phyloP scores from a whole-genome alignment of 768 basidiomycete genomes.

The Chalciporus piperatus region DNA sequence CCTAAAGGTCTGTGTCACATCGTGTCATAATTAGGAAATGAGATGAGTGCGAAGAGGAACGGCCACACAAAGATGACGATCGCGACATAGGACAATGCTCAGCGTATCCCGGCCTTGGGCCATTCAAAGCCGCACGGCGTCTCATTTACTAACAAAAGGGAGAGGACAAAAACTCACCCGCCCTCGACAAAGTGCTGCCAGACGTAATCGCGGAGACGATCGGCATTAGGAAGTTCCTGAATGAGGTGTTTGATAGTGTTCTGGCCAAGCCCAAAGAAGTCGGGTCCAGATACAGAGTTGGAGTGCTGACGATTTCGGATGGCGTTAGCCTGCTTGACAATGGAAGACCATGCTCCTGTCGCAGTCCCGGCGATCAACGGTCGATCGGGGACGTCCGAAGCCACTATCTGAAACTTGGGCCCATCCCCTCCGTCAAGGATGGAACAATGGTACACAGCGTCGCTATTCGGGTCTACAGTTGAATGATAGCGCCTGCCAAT shows the following conservation, averaged over 20 bases:
- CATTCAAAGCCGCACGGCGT: conserved; percentile 4
- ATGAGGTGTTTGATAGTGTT: conserved; percentile 89
- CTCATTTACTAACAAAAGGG: conserved; percentile 12
- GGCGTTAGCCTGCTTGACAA: conserved; percentile 79
- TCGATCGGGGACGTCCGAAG: conserved; percentile 65
- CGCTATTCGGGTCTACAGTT: conserved; percentile 60
- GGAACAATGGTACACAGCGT: conserved; percentile 78
- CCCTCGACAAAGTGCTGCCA: conserved; percentile 87
- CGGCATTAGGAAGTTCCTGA: conserved; percentile 77
- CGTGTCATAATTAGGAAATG: conserved; percentile 31
- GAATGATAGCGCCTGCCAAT: conserved; percentile 69
- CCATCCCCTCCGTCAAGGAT: conserved; percentile 84
- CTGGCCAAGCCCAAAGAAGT: conserved; percentile 84
- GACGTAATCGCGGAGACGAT: conserved; percentile 73
- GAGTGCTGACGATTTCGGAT: conserved; percentile 81
- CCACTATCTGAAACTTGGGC: conserved; percentile 82
- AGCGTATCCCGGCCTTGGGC: conserved; percentile 8
- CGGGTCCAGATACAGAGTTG: conserved; percentile 85
- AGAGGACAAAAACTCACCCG: conserved; percentile 59
- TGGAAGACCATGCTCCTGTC: conserved; percentile 82
- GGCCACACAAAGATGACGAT: conserved; percentile 19
- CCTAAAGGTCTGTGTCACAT: conserved; percentile 60
- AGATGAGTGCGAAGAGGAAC: conserved; percentile 21
- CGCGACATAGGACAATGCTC: conserved; percentile 6
- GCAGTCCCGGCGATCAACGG: conserved; percentile 83